Percentiles rank a stretch among this genome's conserved stretches.
These are phyloP conservation scores for Exophiala bonariae DNA, from an alignment of 2,329 filamentous ascomycete species.

Conservation along the genomic window DNA sequence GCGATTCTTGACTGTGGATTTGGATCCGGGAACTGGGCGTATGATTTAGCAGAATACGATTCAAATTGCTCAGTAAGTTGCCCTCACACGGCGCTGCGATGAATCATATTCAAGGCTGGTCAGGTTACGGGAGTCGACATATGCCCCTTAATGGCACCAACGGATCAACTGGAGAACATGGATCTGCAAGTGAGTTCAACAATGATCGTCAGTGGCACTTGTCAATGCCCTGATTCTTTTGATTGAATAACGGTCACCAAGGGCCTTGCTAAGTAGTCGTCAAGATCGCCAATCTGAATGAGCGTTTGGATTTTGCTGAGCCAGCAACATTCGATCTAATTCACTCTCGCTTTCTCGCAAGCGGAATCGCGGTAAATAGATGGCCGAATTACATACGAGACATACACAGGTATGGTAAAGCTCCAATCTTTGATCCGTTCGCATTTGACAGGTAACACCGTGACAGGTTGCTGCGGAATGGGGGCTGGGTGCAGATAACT, in stretches of 20 bases:
- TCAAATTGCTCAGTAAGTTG: conserved; percentile 15
- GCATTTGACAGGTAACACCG: neutral
- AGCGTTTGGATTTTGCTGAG: conserved; percentile 14
- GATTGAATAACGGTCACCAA: too few relatives aligned
- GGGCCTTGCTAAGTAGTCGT: neutral
- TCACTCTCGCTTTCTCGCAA: conserved; percentile 58
- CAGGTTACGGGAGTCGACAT: conserved; percentile 20
- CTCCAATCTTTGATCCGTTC: neutral
- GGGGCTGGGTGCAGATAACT: conserved; percentile 17
- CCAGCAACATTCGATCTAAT: conserved; percentile 55
- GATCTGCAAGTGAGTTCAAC: conserved; percentile 12
- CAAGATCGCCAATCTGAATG: conserved; percentile 18
- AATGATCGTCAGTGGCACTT: neutral
- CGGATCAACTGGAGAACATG: conserved; percentile 15
- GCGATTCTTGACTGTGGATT: conserved; percentile 18
- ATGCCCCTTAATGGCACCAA: conserved; percentile 11
- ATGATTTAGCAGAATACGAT: conserved; percentile 16
- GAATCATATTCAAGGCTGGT: neutral
- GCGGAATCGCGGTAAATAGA: conserved; percentile 52
- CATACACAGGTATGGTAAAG: conserved; percentile 9
- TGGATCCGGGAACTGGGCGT: conserved; percentile 18
- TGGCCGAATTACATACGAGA: conserved; percentile 43
- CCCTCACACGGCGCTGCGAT: neutral
- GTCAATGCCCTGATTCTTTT: too few relatives aligned
- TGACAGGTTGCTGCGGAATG: conserved; percentile 7